phyloP scores from a whole-genome alignment of 352 stramenopile species.

The Thraustochytrium sp. region DNA sequence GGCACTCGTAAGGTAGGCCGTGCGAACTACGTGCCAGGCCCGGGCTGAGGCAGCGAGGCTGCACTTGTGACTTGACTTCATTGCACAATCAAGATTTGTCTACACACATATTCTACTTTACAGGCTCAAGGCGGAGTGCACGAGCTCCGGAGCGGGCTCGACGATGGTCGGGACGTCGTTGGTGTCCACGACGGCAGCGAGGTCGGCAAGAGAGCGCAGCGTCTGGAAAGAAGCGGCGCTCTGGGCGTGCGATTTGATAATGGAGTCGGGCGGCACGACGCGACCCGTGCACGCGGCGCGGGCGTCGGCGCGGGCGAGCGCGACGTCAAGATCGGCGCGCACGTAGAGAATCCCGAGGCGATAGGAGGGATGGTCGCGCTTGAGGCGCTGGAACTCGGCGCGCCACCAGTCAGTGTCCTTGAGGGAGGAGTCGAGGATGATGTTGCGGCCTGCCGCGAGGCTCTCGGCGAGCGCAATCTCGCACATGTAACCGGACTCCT shows the following conservation, averaged over 20 bases:
- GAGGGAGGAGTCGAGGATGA: constrained; percentile 23
- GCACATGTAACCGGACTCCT: constrained; percentile 39
- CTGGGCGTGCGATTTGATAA: neutral
- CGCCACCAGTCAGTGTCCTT: constrained; percentile 15
- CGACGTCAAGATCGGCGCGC: neutral
- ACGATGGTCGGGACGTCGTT: neutral
- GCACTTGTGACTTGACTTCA: too few relatives aligned
- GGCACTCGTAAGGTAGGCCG: too few relatives aligned
- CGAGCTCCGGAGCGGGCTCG: neutral
- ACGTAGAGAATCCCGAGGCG: constrained; percentile 35
- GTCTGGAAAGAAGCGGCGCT: neutral
- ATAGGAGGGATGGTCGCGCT: neutral
- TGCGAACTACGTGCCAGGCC: too few relatives aligned
- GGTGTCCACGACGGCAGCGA: constrained; percentile 1
- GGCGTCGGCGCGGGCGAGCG: neutral
- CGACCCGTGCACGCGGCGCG: neutral
- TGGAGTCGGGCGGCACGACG: neutral
- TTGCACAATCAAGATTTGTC: too few relatives aligned
- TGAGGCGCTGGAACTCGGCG: neutral
- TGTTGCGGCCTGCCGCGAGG: neutral
- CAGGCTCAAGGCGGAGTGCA: neutral
- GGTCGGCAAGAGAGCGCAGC: neutral
- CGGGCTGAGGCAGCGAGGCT: too few relatives aligned
- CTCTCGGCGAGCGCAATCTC: neutral
- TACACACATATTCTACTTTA: too few relatives aligned